phyloP scores from a whole-genome alignment of 768 basidiomycete genomes.

The Collybia sordida region DNA sequence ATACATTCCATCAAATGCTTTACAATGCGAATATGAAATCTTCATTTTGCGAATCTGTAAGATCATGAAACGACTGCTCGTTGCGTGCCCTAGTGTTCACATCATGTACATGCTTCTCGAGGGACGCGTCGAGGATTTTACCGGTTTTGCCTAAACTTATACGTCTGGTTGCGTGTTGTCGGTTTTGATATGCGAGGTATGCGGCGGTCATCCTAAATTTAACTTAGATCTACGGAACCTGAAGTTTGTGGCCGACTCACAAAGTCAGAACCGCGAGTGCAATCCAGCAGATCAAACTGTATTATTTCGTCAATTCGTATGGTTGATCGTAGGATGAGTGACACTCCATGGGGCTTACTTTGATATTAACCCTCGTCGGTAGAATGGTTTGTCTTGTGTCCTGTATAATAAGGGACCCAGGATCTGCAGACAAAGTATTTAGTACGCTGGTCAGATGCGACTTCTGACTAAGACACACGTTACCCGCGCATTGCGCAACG shows the following conservation, averaged over 20 bases:
- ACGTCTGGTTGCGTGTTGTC: constrained; percentile 32
- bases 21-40: constrained; percentile 29
- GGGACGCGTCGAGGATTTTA: constrained; percentile 35
- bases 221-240: background rate
- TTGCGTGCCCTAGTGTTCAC: constrained; percentile 18
- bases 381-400: constrained; percentile 34
- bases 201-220: constrained; percentile 29
- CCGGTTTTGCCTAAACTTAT: constrained; percentile 31
- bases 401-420: constrained; percentile 37
- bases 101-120: constrained; percentile 25
- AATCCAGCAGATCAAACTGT: constrained; percentile 39
- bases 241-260: constrained; percentile 16
- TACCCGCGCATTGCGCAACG: constrained; percentile 45
- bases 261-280: constrained; percentile 31
- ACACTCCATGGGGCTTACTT: constrained; percentile 21
- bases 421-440: constrained; percentile 16
- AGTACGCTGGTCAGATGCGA: background rate
- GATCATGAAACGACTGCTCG: constrained; percentile 35
- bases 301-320: background rate
- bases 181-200: constrained; percentile 37
- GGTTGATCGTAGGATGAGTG: background rate
- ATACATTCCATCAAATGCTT: too few relatives aligned
- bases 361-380: constrained; percentile 36
- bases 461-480: constrained; percentile 22
- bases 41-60: constrained; percentile 35